A percentile compares a stretch with the other conserved stretches of the same genome.
Conservation (phyloP, 202 grass and related monocot genomes). For the Eragrostis tef region DNA sequence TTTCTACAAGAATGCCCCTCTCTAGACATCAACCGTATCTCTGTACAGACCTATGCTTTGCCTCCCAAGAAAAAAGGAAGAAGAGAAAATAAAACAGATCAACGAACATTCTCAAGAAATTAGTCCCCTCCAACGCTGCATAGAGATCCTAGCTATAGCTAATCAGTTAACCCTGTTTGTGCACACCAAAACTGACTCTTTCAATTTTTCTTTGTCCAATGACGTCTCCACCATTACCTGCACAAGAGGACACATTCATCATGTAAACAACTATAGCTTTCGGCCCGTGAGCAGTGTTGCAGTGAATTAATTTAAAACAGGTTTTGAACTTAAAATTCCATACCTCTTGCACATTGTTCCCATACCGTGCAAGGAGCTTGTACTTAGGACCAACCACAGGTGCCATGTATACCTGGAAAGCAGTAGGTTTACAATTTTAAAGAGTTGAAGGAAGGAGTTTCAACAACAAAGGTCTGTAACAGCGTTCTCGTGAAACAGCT, state of each 20-base stretch:
- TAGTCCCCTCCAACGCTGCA: not conserved
- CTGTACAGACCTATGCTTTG: conserved; percentile 9
- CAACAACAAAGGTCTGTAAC: conserved; percentile 14
- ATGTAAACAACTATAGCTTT: not conserved
- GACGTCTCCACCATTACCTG: conserved; percentile 83
- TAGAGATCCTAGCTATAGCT: not conserved
- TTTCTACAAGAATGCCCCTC: not conserved
- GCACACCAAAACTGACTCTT: conserved; percentile 63
- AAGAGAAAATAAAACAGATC: not conserved
- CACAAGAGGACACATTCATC: not conserved
- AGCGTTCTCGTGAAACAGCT: too few species aligned
- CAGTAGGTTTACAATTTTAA: conserved; percentile 9
- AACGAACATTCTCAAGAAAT: not conserved
- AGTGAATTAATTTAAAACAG: not conserved
- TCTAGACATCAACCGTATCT: not conserved
- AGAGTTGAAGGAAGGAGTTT: not conserved
- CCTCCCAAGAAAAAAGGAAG: not conserved
- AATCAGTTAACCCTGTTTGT: conserved; percentile 66
- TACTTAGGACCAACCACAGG: conserved; percentile 72
- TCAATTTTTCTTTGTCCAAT: conserved; percentile 75
- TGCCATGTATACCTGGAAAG: conserved; percentile 86
- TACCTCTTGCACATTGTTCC: conserved; percentile 96
- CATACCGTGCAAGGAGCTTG: conserved; percentile 82
- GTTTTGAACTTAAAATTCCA: not conserved
- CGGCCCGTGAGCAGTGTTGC: not conserved